phyloP scores from a whole-genome alignment of 805 yeast genomes.

The Clavispora vitiphila region DNA sequence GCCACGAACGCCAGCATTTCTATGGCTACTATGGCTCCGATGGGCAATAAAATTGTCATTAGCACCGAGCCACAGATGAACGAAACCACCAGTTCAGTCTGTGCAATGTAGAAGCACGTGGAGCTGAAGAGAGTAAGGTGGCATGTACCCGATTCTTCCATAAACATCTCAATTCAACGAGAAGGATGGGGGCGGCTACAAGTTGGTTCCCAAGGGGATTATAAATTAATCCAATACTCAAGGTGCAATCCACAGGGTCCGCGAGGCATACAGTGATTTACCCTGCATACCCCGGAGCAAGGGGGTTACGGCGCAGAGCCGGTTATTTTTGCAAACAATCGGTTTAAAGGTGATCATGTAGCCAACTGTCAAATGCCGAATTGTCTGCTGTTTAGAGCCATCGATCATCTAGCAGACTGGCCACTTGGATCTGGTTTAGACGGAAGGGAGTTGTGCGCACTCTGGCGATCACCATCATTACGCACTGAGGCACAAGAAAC shows the following conservation, averaged over 20 bases:
- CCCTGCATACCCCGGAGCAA: background rate
- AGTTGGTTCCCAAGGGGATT: too few species aligned
- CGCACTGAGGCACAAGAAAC: too few species aligned
- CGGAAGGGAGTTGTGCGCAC: too few species aligned
- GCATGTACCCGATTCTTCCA: background rate
- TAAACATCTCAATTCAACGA: background rate
- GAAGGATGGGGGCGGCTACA: background rate
- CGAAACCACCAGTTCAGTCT: background rate
- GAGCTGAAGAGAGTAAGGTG: background rate
- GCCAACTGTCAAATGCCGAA: too few species aligned
- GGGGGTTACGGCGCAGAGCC: background rate
- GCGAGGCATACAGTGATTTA: background rate
- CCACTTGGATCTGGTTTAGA: too few species aligned
- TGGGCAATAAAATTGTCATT: background rate
- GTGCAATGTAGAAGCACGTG: background rate
- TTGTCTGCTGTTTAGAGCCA: too few species aligned
- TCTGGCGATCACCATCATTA: too few species aligned
- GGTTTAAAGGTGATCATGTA: too few species aligned
- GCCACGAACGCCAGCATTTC: background rate
- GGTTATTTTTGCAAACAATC: too few species aligned
- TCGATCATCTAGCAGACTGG: too few species aligned
- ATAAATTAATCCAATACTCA: too few species aligned
- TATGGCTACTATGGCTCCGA: background rate
- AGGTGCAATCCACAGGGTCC: background rate
- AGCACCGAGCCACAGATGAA: background rate